Conservation (phyloP, 768 basidiomycete genomes). For the Hericium rajendrae region DNA sequence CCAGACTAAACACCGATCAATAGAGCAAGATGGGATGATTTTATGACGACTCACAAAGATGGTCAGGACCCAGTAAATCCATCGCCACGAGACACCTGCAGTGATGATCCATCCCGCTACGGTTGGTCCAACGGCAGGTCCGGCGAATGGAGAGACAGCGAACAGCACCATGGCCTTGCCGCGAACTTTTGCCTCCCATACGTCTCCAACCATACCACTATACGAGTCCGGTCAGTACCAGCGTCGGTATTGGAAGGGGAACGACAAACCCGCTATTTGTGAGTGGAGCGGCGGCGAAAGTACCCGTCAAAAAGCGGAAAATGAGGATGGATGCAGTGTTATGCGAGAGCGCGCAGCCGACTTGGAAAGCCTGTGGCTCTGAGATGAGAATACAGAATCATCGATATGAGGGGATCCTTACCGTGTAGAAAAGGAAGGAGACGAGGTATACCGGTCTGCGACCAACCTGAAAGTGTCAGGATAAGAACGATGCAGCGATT, state of each 20-base stretch:
- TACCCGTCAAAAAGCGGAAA: slow-evolving; percentile 63
- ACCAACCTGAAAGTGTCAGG: slow-evolving; percentile 23
- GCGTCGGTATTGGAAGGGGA: not conserved
- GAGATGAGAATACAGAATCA: not conserved
- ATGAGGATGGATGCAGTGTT: slow-evolving; percentile 58
- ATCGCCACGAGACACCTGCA: slow-evolving; percentile 38
- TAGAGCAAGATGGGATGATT: not conserved
- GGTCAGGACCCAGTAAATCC: slow-evolving; percentile 57
- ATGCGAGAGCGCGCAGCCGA: slow-evolving; percentile 50
- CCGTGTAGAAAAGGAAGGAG: slow-evolving; percentile 46
- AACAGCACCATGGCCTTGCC: slow-evolving; percentile 62
- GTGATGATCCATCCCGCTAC: slow-evolving; percentile 30
- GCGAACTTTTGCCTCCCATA: slow-evolving; percentile 52
- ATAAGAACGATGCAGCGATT: slow-evolving; percentile 21
- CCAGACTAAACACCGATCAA: slow-evolving; percentile 29
- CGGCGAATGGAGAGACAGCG: slow-evolving; percentile 56
- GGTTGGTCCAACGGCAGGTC: slow-evolving; percentile 35
- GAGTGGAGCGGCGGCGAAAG: slow-evolving; percentile 59
- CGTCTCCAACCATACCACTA: slow-evolving; percentile 45
- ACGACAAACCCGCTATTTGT: slow-evolving; percentile 52
- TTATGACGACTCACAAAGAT: slow-evolving; percentile 35
- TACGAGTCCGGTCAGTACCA: not conserved
- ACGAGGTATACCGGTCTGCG: slow-evolving; percentile 49
- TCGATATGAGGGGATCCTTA: slow-evolving; percentile 17
- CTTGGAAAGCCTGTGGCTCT: slow-evolving; percentile 40